A percentile compares a stretch with the other conserved stretches of the same genome.
Conservation (phyloP, 2,329 filamentous ascomycete genomes). For the Nannizziopsis barbatae region DNA sequence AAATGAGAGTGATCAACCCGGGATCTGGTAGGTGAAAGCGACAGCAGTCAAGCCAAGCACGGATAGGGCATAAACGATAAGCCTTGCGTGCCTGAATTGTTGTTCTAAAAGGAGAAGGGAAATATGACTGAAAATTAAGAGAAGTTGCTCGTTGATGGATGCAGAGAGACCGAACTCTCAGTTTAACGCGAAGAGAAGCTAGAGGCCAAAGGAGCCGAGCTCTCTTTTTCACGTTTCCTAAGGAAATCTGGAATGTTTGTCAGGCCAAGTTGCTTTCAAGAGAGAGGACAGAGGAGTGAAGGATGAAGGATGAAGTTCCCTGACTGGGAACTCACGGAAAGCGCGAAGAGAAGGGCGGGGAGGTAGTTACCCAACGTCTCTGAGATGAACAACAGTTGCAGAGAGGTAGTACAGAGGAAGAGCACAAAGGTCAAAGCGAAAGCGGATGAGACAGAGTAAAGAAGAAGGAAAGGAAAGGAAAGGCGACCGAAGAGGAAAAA, state of each 20-base stretch:
- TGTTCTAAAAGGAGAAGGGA: neutral
- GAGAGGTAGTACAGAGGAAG: constrained; percentile 8
- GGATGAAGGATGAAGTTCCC: neutral
- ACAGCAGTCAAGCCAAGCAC: neutral
- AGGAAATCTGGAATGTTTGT: neutral
- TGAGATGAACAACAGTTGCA: constrained; percentile 7
- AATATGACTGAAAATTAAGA: too few relatives aligned
- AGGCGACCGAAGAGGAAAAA: constrained; percentile 12
- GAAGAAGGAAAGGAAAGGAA: constrained; percentile 11
- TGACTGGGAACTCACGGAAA: neutral
- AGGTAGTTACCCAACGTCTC: constrained; percentile 11
- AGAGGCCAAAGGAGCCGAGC: too few relatives aligned
- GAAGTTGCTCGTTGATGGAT: too few relatives aligned
- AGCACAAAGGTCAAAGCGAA: constrained; percentile 5
- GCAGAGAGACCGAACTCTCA: too few relatives aligned
- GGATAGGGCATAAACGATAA: neutral
- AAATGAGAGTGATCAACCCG: neutral
- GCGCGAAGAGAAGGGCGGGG: constrained; percentile 9
- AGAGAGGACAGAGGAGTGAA: neutral
- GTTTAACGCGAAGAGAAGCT: too few relatives aligned
- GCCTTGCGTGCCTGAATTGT: neutral
- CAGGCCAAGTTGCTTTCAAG: neutral
- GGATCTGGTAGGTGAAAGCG: constrained; percentile 1
- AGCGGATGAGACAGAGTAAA: constrained; percentile 4
- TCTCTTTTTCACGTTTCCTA: neutral